A percentile compares a stretch with the other conserved stretches of the same genome.
phyloP scores from a whole-genome alignment of 164 flowering plant genomes.

The Piper betle region DNA sequence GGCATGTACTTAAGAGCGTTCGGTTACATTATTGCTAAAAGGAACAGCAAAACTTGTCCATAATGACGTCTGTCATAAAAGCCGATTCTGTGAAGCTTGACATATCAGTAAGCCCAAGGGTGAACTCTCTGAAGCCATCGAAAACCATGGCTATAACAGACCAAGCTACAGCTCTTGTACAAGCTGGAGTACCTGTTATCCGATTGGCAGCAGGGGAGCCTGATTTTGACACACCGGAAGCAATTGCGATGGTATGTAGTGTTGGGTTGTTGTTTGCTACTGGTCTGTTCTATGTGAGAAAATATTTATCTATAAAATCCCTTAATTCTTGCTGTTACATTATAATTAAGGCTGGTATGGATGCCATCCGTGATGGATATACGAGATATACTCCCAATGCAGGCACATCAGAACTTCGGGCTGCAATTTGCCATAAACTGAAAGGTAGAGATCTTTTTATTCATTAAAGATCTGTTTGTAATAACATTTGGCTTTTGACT shows the following conservation, averaged over 20 bases:
- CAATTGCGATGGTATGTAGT: constrained; percentile 53
- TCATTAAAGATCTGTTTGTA: background rate
- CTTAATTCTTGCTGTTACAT: too few relatives aligned
- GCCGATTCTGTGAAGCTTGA: constrained; percentile 38
- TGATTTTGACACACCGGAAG: constrained; percentile 84
- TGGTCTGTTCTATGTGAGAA: too few relatives aligned
- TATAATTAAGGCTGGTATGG: constrained; percentile 68
- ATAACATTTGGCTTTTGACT: background rate
- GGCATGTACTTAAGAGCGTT: too few relatives aligned
- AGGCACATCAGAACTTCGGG: constrained; percentile 69
- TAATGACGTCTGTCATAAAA: constrained; percentile 24
- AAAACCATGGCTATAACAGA: constrained; percentile 84
- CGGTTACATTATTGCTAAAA: too few relatives aligned
- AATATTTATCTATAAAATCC: too few relatives aligned
- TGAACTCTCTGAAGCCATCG: constrained; percentile 81
- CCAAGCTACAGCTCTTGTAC: constrained; percentile 78
- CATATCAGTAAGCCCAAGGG: constrained; percentile 69
- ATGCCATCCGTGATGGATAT: constrained; percentile 84
- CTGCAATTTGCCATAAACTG: constrained; percentile 78
- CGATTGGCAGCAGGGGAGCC: constrained; percentile 92
- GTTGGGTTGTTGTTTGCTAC: too few relatives aligned
- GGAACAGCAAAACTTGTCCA: constrained; percentile 8
- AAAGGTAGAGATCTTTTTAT: constrained; percentile 34
- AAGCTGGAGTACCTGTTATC: constrained; percentile 88
- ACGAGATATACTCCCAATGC: constrained; percentile 92